Evolutionary conservation across 2,329 filamentous ascomycete genomes (phyloP).

Genomic region (Parastagonospora avenae): DNA sequence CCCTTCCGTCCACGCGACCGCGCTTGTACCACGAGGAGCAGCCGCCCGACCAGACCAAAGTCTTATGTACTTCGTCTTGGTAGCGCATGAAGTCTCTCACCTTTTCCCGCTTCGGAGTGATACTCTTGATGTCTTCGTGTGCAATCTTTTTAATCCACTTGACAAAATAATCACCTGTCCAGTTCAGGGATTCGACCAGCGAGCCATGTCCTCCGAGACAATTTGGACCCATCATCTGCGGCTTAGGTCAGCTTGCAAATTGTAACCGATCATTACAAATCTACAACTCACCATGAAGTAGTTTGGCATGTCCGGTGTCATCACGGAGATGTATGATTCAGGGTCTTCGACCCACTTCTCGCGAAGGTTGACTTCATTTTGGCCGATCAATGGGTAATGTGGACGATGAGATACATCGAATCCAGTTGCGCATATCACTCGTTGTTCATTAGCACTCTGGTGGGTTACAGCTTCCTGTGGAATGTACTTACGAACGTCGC

Average conservation of each 20-base stretch:
- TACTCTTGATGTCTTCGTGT: constrained; percentile 23
- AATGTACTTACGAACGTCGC: constrained; percentile 37
- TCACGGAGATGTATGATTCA: constrained; percentile 48
- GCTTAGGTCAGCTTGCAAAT: too few species aligned
- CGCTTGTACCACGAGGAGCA: constrained; percentile 26
- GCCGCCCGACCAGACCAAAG: constrained; percentile 22
- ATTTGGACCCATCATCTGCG: constrained; percentile 31
- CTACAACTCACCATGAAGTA: constrained; percentile 11
- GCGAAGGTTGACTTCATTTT: constrained; percentile 44
- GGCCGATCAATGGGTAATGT: constrained; percentile 50
- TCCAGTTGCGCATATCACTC: constrained; percentile 43
- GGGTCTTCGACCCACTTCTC: constrained; percentile 47
- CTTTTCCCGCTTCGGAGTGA: constrained; percentile 16
- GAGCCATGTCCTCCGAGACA: constrained; percentile 25
- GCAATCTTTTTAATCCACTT: constrained; percentile 31
- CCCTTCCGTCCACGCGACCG: constrained; percentile 18
- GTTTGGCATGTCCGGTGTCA: constrained; percentile 20
- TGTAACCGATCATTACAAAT: too few species aligned
- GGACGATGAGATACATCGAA: constrained; percentile 51
- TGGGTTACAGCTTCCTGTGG: too few species aligned
- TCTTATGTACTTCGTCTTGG: constrained; percentile 23
- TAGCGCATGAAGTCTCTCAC: constrained; percentile 23
- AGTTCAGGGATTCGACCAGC: constrained; percentile 22
- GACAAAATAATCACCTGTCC: constrained; percentile 26
- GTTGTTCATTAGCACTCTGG: not conserved